A percentile compares a stretch with the other conserved stretches of the same genome.
Conservation (phyloP, 805 yeast genomes). For the Ogataea glucozyma region DNA sequence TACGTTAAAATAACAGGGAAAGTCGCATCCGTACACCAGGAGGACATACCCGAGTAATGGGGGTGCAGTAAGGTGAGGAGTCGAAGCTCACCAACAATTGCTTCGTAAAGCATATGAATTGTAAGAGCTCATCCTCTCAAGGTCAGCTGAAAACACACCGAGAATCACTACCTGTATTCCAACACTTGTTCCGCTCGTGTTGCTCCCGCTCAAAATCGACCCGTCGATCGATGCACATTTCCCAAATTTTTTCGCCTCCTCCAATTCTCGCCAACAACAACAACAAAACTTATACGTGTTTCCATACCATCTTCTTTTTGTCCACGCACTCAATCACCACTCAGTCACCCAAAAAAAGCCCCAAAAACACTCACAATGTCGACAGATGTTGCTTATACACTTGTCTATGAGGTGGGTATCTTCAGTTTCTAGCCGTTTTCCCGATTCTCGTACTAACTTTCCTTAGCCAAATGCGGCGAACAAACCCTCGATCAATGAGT, state of each 20-base stretch:
- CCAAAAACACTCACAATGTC: constrained; percentile 25
- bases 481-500: constrained; percentile 68
- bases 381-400: constrained; percentile 59
- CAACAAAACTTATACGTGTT: constrained; percentile 22
- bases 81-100: background rate
- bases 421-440: background rate
- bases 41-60: too few relatives aligned
- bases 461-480: constrained; percentile 57
- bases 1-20: too few relatives aligned
- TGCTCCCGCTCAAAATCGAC: too few relatives aligned
- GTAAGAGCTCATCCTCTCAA: too few relatives aligned
- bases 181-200: too few relatives aligned
- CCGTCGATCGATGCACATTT: constrained; percentile 10
- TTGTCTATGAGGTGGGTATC: constrained; percentile 61
- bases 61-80: background rate
- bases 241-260: constrained; percentile 1
- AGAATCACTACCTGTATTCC: too few relatives aligned
- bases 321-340: constrained; percentile 1
- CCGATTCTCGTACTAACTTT: too few relatives aligned
- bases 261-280: background rate
- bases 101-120: too few relatives aligned
- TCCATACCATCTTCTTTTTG: background rate
- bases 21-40: too few relatives aligned
- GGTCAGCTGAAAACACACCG: too few relatives aligned
- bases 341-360: background rate